These are phyloP conservation scores for Xylaria grammica DNA, from an alignment of 495 filamentous ascomycete species.

Conservation along the genomic window DNA sequence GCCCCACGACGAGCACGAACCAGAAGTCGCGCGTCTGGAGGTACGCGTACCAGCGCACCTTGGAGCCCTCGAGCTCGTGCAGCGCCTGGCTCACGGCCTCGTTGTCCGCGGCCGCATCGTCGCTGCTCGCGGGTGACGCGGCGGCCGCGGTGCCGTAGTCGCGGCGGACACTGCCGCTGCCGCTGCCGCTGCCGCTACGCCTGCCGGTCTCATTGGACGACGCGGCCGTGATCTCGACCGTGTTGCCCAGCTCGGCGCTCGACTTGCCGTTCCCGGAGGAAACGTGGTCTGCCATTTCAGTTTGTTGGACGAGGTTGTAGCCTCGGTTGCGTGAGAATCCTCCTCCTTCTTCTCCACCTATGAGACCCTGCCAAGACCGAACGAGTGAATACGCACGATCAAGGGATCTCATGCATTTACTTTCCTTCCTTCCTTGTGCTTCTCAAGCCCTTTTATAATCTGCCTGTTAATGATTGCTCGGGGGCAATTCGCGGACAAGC, in stretches of 20 bases:
- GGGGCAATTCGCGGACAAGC: conserved; percentile 10
- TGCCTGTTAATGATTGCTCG: not conserved
- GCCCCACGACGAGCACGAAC: conserved; percentile 79
- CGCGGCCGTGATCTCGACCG: conserved; percentile 30
- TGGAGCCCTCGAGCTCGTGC: conserved; percentile 50
- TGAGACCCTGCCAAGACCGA: conserved; percentile 26
- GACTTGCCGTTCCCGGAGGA: conserved; percentile 18
- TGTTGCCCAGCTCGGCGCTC: conserved; percentile 24
- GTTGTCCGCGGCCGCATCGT: conserved; percentile 21
- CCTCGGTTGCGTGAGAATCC: conserved; percentile 13
- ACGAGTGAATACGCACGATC: conserved; percentile 20
- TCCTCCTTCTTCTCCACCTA: conserved; percentile 14
- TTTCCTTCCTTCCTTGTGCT: too few species aligned
- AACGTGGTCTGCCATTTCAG: conserved; percentile 34
- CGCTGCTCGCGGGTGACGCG: not conserved
- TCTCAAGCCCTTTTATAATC: not conserved
- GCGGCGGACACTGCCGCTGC: conserved; percentile 4
- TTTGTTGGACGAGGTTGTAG: conserved; percentile 28
- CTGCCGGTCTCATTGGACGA: conserved; percentile 20
- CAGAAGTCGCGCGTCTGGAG: conserved; percentile 87
- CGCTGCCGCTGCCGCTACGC: conserved; percentile 5
- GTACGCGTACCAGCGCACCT: conserved; percentile 76
- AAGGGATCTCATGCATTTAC: conserved; percentile 21
- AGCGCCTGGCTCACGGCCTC: conserved; percentile 43
- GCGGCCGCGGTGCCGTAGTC: conserved; percentile 14